Base-by-base conservation (phyloP, 129 eudicot species). In the Heracleum sosnowskyi region DNA sequence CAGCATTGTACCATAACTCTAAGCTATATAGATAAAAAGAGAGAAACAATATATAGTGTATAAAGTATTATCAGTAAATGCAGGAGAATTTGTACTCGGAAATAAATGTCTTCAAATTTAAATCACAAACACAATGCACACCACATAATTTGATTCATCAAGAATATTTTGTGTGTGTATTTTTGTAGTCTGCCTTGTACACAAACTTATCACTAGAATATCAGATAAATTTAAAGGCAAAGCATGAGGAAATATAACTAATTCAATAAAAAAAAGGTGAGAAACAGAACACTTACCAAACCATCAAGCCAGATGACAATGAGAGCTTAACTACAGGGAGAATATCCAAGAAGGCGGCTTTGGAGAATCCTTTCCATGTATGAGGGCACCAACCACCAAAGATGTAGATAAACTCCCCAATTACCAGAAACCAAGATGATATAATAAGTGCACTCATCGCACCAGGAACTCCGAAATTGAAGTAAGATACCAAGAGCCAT, bases 321-420 rank as follows among this genome's bases (percentile, higher is more conserved):
- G 97, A 91, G 82, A 89, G 93, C 90, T 87, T 91, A 8, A 91
- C 74, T 24, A 91, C 86, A 33, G 97, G 97, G 34, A 85, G 34
- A 35, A 91, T 36, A 73, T 89, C 97, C 76, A 79, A 75, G 66
- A 91, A 84, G 31, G 97, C 93, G 71, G 90, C 85, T 34, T 75
- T 4, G 13, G 83, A 81, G 75, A 90, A 90, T 22, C 96, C 96
- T 81, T 79, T 88, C 96, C 96, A 90, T 34, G 92, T 74, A 63
- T 79, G 53, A 4, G 90, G 96, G 63, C 96, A 90, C 96, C 96
- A 88, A 68, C 96, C 96, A 26, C 96, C 96, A 71, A 90, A 90
- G 44, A 90, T 79, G 69, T 86, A 90, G 2, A 82, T 77, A 68
- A 84, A 88, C 51, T 90, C 96, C n/a, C 91, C 88, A 17, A 90